Percentiles rank a stretch among this genome's conserved stretches.
These are phyloP conservation scores for Dendryphion nanum DNA, from an alignment of 2,329 filamentous ascomycete genomes.

Conservation along the genomic window DNA sequence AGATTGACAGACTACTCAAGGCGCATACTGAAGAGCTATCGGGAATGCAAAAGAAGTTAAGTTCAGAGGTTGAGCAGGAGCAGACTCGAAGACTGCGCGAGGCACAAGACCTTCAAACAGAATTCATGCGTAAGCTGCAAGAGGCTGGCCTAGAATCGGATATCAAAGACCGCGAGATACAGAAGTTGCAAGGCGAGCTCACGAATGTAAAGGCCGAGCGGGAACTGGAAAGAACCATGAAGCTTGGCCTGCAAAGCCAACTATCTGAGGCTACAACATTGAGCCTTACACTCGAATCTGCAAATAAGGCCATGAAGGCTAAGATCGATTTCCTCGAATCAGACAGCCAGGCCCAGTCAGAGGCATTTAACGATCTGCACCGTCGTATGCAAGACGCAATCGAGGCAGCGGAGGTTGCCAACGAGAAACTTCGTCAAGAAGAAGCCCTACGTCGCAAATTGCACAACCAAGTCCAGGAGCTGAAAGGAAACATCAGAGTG, in stretches of 20 bases:
- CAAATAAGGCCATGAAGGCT: slow-evolving; percentile 72
- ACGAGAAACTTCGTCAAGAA: slow-evolving; percentile 83
- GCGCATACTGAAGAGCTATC: slow-evolving; percentile 68
- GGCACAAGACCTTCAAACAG: slow-evolving; percentile 61
- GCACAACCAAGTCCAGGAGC: slow-evolving; percentile 96
- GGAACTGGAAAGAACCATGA: slow-evolving; percentile 61
- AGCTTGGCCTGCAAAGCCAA: slow-evolving; percentile 56
- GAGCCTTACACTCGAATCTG: slow-evolving; percentile 64
- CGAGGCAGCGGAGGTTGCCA: slow-evolving; percentile 65
- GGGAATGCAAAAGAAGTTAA: slow-evolving; percentile 61
- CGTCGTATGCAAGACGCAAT: slow-evolving; percentile 76
- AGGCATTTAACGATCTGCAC: slow-evolving; percentile 80
- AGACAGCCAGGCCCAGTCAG: slow-evolving; percentile 82
- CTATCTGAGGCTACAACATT: slow-evolving; percentile 42
- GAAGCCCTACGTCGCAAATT: slow-evolving; percentile 87
- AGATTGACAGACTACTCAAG: slow-evolving; percentile 58
- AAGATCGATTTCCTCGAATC: slow-evolving; percentile 89
- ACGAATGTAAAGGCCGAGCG: slow-evolving; percentile 46
- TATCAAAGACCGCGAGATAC: slow-evolving; percentile 55
- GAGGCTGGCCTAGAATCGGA: slow-evolving; percentile 51
- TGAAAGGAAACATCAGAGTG: slow-evolving; percentile 97
- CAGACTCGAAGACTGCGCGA: slow-evolving; percentile 58
- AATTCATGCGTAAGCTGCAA: slow-evolving; percentile 49
- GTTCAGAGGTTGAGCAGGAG: slow-evolving; percentile 68
- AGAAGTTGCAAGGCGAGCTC: slow-evolving; percentile 50